Evolutionary conservation across 768 basidiomycete genomes (phyloP), one percentile per base, ranked within the genome.

Genomic region (Rhodocollybia butyracea): DNA sequence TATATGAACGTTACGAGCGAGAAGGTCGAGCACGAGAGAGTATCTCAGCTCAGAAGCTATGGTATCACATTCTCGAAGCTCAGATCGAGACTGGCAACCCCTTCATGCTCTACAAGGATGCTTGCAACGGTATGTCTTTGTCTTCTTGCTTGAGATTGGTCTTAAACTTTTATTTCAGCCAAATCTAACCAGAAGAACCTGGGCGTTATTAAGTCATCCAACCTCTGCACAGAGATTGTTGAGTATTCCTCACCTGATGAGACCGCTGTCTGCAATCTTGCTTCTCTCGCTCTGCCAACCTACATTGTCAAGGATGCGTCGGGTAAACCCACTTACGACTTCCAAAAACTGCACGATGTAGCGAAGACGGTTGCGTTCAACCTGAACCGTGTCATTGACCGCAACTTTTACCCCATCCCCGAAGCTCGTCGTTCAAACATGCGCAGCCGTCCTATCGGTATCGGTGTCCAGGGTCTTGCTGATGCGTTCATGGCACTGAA

Each of bases 151-250:
- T 32, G 21, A 41, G 8, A 19, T 46, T 48, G n/a, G 21, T 40
- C 59, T 22, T 61, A 21, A 15, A 11, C 3, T 32, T n/a, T 30
- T 34, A 51, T 29, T 27, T 54, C 51, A 95, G 91, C 80, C 63
- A 99, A 99, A 76, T 98, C 95, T 13, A 99, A 99, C 76, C 97
- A 99, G 72, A 86, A 94, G 76, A 97, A 99, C 74, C 80, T 99
- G 26, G 97, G 97, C 29, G 96, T 93, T 7, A 98, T 99, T 86
- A 98, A 97, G 77, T 98, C 94, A 1, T 98, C 96, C 48, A 99
- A 99, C 69, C 78, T 99, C 45, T 99, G 97, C 78, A 98, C 96
- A 4, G 97, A 98, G 70, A 98, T 99, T 69, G 90, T 99, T 70
- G 91, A 99, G 72, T 98, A 98, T 76, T 96, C 94, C 42, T 82